Conservation (phyloP, 1,284 basidiomycete species). For the Papiliotrema fonsecae region DNA sequence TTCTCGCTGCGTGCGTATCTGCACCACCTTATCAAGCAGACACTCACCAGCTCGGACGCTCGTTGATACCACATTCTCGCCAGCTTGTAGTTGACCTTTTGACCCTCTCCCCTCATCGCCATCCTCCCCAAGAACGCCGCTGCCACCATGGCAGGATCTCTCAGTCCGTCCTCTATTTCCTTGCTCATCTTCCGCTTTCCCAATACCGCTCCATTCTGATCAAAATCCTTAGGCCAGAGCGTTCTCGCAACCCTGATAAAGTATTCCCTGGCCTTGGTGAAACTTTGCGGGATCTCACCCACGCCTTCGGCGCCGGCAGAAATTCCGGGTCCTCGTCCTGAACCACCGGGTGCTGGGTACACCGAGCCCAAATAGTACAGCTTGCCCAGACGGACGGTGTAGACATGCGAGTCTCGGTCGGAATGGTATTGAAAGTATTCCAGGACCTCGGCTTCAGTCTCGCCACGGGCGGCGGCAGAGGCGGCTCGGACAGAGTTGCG, state of each 20-base stretch:
- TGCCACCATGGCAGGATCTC: constrained; percentile 64
- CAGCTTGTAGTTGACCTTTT: constrained; percentile 65
- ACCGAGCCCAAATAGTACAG: constrained; percentile 93
- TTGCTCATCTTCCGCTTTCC: constrained; percentile 55
- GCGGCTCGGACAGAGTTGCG: constrained; percentile 78
- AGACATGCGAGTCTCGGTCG: constrained; percentile 77
- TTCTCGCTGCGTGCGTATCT: too few relatives aligned
- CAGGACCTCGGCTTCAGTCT: constrained; percentile 85
- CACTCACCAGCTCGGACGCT: constrained; percentile 59
- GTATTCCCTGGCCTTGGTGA: constrained; percentile 67
- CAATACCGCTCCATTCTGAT: constrained; percentile 49
- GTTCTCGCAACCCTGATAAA: constrained; percentile 73
- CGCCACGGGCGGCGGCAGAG: constrained; percentile 71
- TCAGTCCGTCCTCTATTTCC: constrained; percentile 53
- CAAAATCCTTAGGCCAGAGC: constrained; percentile 69
- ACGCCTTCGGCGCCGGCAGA: constrained; percentile 83
- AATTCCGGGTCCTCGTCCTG: constrained; percentile 40
- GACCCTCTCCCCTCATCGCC: constrained; percentile 90
- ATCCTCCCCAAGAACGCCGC: constrained; percentile 86
- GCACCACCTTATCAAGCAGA: too few relatives aligned
- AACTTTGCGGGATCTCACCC: constrained; percentile 71
- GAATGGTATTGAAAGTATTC: constrained; percentile 94
- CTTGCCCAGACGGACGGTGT: constrained; percentile 79
- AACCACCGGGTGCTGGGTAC: constrained; percentile 64
- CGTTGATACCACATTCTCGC: constrained; percentile 94